phyloP scores from a whole-genome alignment of 768 basidiomycete species.

The Baorangia bicolor region DNA sequence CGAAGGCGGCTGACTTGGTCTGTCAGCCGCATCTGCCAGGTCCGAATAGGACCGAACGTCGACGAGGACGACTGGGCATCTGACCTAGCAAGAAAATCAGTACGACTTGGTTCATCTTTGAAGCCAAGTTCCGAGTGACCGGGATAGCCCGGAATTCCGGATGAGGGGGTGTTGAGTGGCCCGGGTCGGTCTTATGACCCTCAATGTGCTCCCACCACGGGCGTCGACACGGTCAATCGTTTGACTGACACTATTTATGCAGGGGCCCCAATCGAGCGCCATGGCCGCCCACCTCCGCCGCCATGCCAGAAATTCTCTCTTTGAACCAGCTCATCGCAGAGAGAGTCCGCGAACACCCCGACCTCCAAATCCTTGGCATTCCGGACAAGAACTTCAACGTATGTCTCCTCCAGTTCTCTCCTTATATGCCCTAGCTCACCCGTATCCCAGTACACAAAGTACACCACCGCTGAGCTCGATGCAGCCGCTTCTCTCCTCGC shows the following conservation, averaged over 20 bases:
- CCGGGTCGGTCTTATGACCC: neutral
- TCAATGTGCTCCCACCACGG: no score
- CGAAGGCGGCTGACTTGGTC: conserved; percentile 18
- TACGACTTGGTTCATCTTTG: no score
- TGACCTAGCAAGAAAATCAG: no score
- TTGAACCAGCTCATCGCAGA: conserved; percentile 29
- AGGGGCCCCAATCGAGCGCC: neutral
- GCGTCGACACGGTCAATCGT: no score
- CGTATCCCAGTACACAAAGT: conserved; percentile 21
- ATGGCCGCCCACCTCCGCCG: neutral
- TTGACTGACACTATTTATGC: neutral
- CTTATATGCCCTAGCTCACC: neutral
- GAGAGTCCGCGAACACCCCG: conserved; percentile 17
- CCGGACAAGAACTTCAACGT: conserved; percentile 27
- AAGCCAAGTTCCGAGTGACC: no score
- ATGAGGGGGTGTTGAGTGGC: no score
- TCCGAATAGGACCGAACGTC: neutral
- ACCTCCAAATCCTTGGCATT: conserved; percentile 23
- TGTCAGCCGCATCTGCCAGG: conserved; percentile 14
- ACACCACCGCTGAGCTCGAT: conserved; percentile 26
- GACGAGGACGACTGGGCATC: neutral
- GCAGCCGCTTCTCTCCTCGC: conserved; percentile 28
- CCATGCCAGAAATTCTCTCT: conserved; percentile 25
- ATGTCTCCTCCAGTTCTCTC: neutral
- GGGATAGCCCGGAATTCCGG: no score